Percentiles rank a stretch among this genome's conserved stretches.
Evolutionary conservation across 805 yeast genomes (phyloP).

Genomic region (Lachancea nothofagi): DNA sequence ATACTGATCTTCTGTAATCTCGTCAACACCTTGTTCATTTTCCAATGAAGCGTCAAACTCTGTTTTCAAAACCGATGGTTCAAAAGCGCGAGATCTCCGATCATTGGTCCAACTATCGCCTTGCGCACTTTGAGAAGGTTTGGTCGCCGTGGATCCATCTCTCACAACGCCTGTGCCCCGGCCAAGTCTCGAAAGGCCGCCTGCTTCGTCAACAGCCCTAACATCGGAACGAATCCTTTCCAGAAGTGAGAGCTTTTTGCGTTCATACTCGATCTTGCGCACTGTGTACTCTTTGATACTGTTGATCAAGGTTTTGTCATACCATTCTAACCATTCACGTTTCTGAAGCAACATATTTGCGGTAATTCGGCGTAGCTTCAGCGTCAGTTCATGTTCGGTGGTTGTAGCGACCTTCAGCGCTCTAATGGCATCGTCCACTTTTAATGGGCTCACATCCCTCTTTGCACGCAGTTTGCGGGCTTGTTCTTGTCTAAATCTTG

Average conservation of each 20-base stretch:
- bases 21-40: conserved; percentile 13
- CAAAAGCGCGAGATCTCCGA: conserved; percentile 30
- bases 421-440: conserved; percentile 84
- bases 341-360: conserved; percentile 79
- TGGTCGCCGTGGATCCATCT: conserved; percentile 5
- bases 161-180: conserved; percentile 31
- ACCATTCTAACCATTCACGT: conserved; percentile 42
- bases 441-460: conserved; percentile 74
- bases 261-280: conserved; percentile 76
- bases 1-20: conserved; percentile 21
- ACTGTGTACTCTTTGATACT: conserved; percentile 56
- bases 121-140: conserved; percentile 40
- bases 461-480: conserved; percentile 68
- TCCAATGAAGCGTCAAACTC: conserved; percentile 22
- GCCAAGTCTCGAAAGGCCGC: conserved; percentile 81
- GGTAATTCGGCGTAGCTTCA: conserved; percentile 75
- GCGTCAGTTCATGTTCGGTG: conserved; percentile 68
- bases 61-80: conserved; percentile 19
- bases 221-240: conserved; percentile 68
- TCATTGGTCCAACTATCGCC: conserved; percentile 63
- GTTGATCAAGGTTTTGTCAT: conserved; percentile 50
- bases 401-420: conserved; percentile 73
- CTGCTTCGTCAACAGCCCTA: conserved; percentile 65
- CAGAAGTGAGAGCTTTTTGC: conserved; percentile 69
- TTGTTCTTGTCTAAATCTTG: conserved; percentile 61